Evolutionary conservation across 2,329 filamentous ascomycete genomes (phyloP).

Genomic region (Stemphylium vesicarium): DNA sequence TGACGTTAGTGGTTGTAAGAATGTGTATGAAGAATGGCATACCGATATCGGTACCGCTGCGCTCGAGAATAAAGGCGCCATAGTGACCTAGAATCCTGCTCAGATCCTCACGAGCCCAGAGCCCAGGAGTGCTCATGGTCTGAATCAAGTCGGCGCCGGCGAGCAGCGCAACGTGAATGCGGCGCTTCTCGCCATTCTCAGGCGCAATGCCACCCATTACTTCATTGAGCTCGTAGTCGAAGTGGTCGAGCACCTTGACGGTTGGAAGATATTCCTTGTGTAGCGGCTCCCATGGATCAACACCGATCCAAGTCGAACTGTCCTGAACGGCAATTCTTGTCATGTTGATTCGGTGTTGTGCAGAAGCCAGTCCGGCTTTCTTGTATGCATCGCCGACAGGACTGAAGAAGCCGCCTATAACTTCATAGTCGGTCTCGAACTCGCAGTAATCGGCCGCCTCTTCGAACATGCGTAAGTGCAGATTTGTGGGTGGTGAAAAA

Average conservation of each 20-base stretch:
- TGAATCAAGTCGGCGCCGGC: constrained; percentile 68
- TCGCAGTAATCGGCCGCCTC: constrained; percentile 83
- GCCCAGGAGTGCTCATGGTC: constrained; percentile 60
- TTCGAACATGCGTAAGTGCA: constrained; percentile 86
- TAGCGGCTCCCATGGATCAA: constrained; percentile 70
- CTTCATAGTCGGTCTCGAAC: constrained; percentile 74
- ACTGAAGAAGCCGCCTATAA: constrained; percentile 83
- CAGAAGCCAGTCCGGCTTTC: constrained; percentile 77
- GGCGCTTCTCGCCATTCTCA: constrained; percentile 69
- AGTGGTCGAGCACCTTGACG: constrained; percentile 87
- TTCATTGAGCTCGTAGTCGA: constrained; percentile 86
- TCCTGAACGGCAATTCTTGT: constrained; percentile 81
- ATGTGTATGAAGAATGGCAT: constrained; percentile 3
- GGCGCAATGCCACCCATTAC: constrained; percentile 75
- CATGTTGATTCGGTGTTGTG: constrained; percentile 81
- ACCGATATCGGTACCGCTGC: constrained; percentile 80
- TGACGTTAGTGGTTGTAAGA: constrained; percentile 15
- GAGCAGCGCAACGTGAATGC: constrained; percentile 77
- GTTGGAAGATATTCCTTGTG: constrained; percentile 87
- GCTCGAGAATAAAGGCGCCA: constrained; percentile 85
- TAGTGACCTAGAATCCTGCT: constrained; percentile 86
- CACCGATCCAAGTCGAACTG: constrained; percentile 55
- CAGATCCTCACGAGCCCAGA: constrained; percentile 86
- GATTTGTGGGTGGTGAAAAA: constrained; percentile 76
- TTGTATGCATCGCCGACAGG: constrained; percentile 80